Evolutionary conservation across 805 yeast genomes (phyloP), one percentile per base, ranked within the genome.

Genomic region (Cyberlindnera lachancei): DNA sequence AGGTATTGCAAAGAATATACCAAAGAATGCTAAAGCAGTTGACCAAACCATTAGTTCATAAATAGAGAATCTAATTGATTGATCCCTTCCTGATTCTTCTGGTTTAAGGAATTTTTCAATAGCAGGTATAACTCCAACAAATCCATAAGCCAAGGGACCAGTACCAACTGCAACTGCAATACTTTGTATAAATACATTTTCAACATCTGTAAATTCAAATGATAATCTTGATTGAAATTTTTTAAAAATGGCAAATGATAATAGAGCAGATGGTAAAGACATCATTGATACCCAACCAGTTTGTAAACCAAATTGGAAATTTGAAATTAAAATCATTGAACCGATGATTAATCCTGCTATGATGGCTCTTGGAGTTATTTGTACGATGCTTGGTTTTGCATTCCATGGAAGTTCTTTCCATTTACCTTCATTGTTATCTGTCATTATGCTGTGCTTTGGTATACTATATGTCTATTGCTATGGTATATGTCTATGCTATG

Each of bases 281-380:
- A 90, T 92, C 98, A 90, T 90, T 9, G 96, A 86, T 6, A 92
- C 96, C 98, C 98, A 90, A 2, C 98, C 98, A 0, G 96, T 90
- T 53, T 90, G 98, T 15, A 90, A 63, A 1, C 97, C 98, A 54
- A 90, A 90, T 53, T 90, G 97, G 60, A 92, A 92, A 56, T 90
- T 90, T 4, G 96, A 85, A 13, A 87, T 64, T 17, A 92, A 64
- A 20, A 92, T 88, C 18, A 90, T 59, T 0, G 96, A 73, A 1
- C 98, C 98, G n/a, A 90, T 86, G 2, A 63, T 45, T 17, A 90
- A 60, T 0, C 97, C 97, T 1, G 79, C 83, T 1, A 78, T 22
- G 0, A 85, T 75, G 3, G 92, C 79, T 31, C 95, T 60, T 4
- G 75, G 44, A 0, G 96, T 86, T 5, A 83, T 68, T 50, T 83